These are phyloP conservation scores for Melaleuca quinquenervia DNA, from an alignment of 345 rosid genomes.

Conservation along the genomic window DNA sequence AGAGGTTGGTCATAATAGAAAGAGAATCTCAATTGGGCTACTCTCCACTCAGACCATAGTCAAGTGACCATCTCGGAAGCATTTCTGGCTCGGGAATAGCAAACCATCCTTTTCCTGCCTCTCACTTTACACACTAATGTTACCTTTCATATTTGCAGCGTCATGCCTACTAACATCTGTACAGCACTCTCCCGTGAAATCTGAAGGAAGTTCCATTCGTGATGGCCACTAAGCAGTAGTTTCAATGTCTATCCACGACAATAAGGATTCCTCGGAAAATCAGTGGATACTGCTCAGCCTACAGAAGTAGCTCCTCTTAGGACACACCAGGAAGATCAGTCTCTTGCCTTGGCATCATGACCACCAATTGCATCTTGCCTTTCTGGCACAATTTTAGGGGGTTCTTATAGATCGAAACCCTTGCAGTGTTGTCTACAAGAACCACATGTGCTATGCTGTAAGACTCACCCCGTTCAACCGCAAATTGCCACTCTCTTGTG, in stretches of 20 bases:
- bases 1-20: background rate
- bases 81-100: background rate
- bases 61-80: background rate
- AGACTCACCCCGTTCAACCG: constrained; percentile 51
- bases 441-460: constrained; percentile 63
- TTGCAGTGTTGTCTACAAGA: constrained; percentile 39
- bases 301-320: background rate
- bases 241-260: background rate
- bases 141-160: background rate
- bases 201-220: background rate
- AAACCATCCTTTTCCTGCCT: background rate
- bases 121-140: background rate
- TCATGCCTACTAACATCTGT: background rate
- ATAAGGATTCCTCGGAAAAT: background rate
- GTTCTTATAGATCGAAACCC: constrained; percentile 42
- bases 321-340: background rate
- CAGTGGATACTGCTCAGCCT: background rate
- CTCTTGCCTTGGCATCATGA: constrained; percentile 53
- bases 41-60: background rate
- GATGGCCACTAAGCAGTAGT: background rate
- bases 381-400: constrained; percentile 61
- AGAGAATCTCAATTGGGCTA: background rate
- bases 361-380: constrained; percentile 58
- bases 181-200: background rate
- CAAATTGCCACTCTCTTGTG: constrained; percentile 83